A percentile compares a stretch with the other conserved stretches of the same genome.
phyloP scores from a whole-genome alignment of 2,329 filamentous ascomycete genomes.

The Torrubiellomyces zombiae region DNA sequence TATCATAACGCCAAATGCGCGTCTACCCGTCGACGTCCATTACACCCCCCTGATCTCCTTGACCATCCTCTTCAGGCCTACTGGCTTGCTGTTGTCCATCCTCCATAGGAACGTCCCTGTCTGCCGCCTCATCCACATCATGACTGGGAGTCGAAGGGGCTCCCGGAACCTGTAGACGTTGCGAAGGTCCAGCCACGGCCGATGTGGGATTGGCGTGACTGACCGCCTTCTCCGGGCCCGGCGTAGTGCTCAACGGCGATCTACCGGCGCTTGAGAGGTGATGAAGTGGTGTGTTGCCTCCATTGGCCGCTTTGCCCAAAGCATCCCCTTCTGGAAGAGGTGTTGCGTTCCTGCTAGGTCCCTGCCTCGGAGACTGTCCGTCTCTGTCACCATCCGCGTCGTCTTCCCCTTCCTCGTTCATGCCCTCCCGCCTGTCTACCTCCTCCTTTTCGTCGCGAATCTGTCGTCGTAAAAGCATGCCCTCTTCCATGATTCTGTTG shows the following conservation, averaged over 20 bases:
- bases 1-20: not conserved
- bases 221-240: slow-evolving; percentile 10
- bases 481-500: slow-evolving; percentile 75
- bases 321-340: slow-evolving; percentile 28
- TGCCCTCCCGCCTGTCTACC: slow-evolving; percentile 72
- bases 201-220: too few relatives aligned
- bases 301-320: slow-evolving; percentile 12
- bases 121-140: slow-evolving; percentile 21
- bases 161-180: slow-evolving; percentile 5
- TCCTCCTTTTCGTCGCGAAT: slow-evolving; percentile 95
- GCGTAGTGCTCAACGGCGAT: slow-evolving; percentile 17
- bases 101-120: slow-evolving; percentile 43
- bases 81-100: slow-evolving; percentile 21
- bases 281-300: slow-evolving; percentile 12
- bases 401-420: slow-evolving; percentile 52
- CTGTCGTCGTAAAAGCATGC: slow-evolving; percentile 66
- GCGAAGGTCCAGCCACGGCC: too few relatives aligned
- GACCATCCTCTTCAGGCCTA: slow-evolving; percentile 27
- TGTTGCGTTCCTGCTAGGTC: slow-evolving; percentile 33
- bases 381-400: slow-evolving; percentile 29
- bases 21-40: slow-evolving; percentile 48
- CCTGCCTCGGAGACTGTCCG: slow-evolving; percentile 33
- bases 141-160: slow-evolving; percentile 11
- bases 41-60: too few relatives aligned
- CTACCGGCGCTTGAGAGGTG: slow-evolving; percentile 12